These are phyloP conservation scores for Filobasidium floriforme DNA, from an alignment of 768 basidiomycete genomes.

Conservation along the genomic window DNA sequence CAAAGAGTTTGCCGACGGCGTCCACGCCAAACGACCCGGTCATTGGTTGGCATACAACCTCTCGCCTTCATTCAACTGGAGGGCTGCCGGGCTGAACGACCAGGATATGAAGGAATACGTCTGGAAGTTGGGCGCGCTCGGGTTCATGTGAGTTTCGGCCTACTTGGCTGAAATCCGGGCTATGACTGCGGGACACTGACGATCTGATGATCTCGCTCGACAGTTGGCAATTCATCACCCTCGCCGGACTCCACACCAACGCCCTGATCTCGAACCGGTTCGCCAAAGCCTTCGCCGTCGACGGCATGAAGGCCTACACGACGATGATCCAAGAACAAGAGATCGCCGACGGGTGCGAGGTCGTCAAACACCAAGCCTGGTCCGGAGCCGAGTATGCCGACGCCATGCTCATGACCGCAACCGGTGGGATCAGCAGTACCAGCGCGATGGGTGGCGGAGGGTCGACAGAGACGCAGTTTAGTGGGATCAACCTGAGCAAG, in stretches of 20 bases:
- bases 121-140: conserved; percentile 67
- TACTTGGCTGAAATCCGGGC: too few relatives aligned
- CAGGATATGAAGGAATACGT: conserved; percentile 64
- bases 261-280: conserved; percentile 93
- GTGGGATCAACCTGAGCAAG: conserved; percentile 5
- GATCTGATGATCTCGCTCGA: too few relatives aligned
- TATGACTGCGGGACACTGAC: too few relatives aligned
- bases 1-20: conserved; percentile 80
- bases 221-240: conserved; percentile 88
- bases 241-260: conserved; percentile 93
- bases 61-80: conserved; percentile 64
- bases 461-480: conserved; percentile 84
- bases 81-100: conserved; percentile 75
- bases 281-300: conserved; percentile 75
- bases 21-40: conserved; percentile 57
- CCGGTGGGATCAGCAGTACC: conserved; percentile 92
- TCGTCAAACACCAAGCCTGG: conserved; percentile 98
- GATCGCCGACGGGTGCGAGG: conserved; percentile 86
- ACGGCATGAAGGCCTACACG: conserved; percentile 99
- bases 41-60: conserved; percentile 97
- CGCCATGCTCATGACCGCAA: conserved; percentile 85
- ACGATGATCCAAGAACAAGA: conserved; percentile 88
- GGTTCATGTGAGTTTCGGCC: conserved; percentile 60
- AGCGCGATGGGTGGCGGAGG: conserved; percentile 94
- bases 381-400: conserved; percentile 91